These are phyloP conservation scores for Roridomyces roridus DNA, from an alignment of 768 basidiomycete species.

Conservation along the genomic window DNA sequence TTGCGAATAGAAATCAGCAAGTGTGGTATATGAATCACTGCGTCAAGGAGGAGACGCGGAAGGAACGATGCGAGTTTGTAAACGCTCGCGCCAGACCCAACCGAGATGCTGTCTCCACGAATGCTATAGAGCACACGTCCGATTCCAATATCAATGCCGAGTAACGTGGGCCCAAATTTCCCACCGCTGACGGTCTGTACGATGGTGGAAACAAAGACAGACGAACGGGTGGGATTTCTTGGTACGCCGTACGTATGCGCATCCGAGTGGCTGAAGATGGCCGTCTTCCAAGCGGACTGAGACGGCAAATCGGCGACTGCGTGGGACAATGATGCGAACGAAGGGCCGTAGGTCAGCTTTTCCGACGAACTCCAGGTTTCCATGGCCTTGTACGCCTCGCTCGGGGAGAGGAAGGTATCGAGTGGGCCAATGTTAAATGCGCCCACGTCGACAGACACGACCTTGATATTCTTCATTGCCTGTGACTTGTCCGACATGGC, in stretches of 20 bases:
- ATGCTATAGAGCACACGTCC: slow-evolving; percentile 62
- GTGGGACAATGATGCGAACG: slow-evolving; percentile 59
- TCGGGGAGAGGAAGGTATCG: slow-evolving; percentile 31
- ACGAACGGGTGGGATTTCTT: slow-evolving; percentile 61
- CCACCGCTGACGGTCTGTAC: slow-evolving; percentile 67
- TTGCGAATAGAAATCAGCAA: slow-evolving; percentile 67
- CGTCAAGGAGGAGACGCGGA: slow-evolving; percentile 68
- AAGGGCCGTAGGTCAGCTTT: slow-evolving; percentile 73
- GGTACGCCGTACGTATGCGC: slow-evolving; percentile 46
- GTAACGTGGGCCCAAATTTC: slow-evolving; percentile 46
- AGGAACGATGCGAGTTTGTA: slow-evolving; percentile 75
- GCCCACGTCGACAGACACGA: slow-evolving; percentile 80
- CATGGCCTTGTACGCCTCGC: slow-evolving; percentile 57
- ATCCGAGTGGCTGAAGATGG: slow-evolving; percentile 43
- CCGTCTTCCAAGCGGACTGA: slow-evolving; percentile 34
- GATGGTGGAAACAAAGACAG: slow-evolving; percentile 63
- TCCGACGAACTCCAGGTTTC: slow-evolving; percentile 79
- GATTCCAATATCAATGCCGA: slow-evolving; percentile 51
- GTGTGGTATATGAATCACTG: slow-evolving; percentile 70
- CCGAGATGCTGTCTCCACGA: slow-evolving; percentile 69
- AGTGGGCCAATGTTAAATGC: slow-evolving; percentile 46
- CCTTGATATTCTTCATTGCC: slow-evolving; percentile 68
- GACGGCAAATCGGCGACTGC: slow-evolving; percentile 27
- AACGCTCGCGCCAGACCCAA: slow-evolving; percentile 81
- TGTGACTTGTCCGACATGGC: slow-evolving; percentile 59